phyloP scores from a whole-genome alignment of 2,329 filamentous ascomycete species.

The Aspergillus costaricaensis region DNA sequence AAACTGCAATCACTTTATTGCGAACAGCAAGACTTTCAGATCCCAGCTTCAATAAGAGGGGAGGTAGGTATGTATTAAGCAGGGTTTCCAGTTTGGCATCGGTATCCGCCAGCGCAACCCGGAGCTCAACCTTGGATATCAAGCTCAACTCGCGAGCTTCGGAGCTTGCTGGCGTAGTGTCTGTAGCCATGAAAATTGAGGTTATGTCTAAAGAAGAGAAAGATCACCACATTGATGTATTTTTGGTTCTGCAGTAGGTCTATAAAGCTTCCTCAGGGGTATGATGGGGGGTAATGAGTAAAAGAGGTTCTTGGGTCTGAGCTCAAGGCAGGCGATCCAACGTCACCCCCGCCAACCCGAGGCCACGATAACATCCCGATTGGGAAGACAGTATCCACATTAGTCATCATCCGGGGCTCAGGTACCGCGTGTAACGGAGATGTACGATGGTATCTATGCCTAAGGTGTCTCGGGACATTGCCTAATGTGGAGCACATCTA shows the following conservation, averaged over 20 bases:
- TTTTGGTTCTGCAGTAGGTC: neutral
- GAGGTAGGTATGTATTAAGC: slow-evolving; percentile 75
- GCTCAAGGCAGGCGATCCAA: slow-evolving; percentile 19
- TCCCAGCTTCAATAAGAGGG: slow-evolving; percentile 80
- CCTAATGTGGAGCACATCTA: no score
- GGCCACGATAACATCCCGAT: slow-evolving; percentile 16
- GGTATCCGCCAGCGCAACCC: slow-evolving; percentile 78
- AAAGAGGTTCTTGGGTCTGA: neutral
- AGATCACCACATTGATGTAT: slow-evolving; percentile 13
- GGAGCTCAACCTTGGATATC: slow-evolving; percentile 81
- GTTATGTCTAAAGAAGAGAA: no score
- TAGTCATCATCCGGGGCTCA: slow-evolving; percentile 20
- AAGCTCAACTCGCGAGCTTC: slow-evolving; percentile 73
- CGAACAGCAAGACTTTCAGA: slow-evolving; percentile 80
- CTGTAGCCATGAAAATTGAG: slow-evolving; percentile 33
- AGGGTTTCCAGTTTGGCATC: slow-evolving; percentile 79
- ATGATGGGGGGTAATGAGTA: neutral
- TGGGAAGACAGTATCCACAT: slow-evolving; percentile 7
- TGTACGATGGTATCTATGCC: neutral
- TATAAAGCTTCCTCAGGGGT: neutral
- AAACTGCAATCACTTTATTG: slow-evolving; percentile 72
- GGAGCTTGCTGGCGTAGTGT: slow-evolving; percentile 33
- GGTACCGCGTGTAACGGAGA: neutral
- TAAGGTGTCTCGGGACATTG: no score
- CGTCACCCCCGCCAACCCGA: slow-evolving; percentile 21